Evolutionary conservation across 2,329 filamentous ascomycete species (phyloP).

Genomic region (Myriosclerotinia duriaeana): DNA sequence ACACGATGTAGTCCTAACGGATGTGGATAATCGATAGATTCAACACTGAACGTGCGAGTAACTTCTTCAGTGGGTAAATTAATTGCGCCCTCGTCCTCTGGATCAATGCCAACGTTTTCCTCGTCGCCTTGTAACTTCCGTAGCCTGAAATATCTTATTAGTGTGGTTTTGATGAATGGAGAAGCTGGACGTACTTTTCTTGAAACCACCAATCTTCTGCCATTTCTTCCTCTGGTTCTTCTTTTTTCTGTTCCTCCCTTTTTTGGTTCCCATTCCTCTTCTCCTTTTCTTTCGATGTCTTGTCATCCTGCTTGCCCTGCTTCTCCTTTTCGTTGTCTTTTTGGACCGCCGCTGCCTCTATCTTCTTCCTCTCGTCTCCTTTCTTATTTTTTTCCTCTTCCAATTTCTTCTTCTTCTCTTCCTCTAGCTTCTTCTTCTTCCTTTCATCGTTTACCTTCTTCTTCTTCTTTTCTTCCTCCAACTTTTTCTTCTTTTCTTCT

Average conservation of each 20-base stretch:
- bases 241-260: slow-evolving; percentile 23
- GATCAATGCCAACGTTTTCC: slow-evolving; percentile 28
- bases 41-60: slow-evolving; percentile 38
- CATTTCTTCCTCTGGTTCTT: slow-evolving; percentile 15
- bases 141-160: slow-evolving; percentile 28
- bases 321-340: not conserved
- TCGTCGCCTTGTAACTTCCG: slow-evolving; percentile 31
- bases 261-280: slow-evolving; percentile 27
- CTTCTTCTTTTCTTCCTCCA: slow-evolving; percentile 36
- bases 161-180: not conserved
- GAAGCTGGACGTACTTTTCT: slow-evolving; percentile 31
- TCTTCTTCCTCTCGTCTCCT: not conserved
- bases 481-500: not conserved
- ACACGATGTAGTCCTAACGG: slow-evolving; percentile 40
- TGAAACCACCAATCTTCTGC: slow-evolving; percentile 40
- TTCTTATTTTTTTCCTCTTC: too few species aligned
- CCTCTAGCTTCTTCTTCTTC: slow-evolving; percentile 7
- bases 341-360: not conserved
- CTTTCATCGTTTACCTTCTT: slow-evolving; percentile 4
- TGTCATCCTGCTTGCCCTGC: not conserved
- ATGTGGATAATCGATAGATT: slow-evolving; percentile 39
- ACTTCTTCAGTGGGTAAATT: slow-evolving; percentile 38
- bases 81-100: slow-evolving; percentile 31
- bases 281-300: not conserved
- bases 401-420: slow-evolving; percentile 25